A percentile compares a stretch with the other conserved stretches of the same genome.
Conservation (phyloP, 2,329 filamentous ascomycete genomes). For the Fusarium domesticum region DNA sequence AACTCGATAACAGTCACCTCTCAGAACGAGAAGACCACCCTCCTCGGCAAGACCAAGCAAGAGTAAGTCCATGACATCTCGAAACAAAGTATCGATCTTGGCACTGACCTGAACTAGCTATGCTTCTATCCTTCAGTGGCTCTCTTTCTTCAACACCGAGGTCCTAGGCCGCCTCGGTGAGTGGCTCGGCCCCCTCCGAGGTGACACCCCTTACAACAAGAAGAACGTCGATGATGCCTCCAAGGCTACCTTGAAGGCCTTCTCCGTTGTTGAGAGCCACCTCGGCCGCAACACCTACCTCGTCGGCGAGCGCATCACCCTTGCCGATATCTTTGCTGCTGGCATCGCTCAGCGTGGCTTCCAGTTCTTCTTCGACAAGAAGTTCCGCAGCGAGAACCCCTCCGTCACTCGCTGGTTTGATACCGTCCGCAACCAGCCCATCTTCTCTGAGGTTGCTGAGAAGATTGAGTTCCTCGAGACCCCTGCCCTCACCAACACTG, state of each 20-base stretch:
- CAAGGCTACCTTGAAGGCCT: constrained; percentile 64
- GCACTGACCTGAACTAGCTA: constrained; percentile 52
- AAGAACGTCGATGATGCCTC: constrained; percentile 82
- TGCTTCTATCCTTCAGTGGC: constrained; percentile 95
- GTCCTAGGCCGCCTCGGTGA: constrained; percentile 67
- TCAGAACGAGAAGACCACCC: constrained; percentile 99
- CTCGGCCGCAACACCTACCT: constrained; percentile 93
- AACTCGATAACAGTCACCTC: constrained; percentile 71
- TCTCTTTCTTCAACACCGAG: constrained; percentile 95
- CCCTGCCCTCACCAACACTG: constrained; percentile 65
- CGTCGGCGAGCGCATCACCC: constrained; percentile 93
- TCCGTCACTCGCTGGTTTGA: constrained; percentile 91
- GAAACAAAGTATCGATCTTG: neutral
- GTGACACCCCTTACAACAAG: constrained; percentile 91
- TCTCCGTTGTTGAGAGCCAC: constrained; percentile 79
- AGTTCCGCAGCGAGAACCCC: constrained; percentile 79
- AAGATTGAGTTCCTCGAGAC: constrained; percentile 78
- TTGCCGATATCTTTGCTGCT: constrained; percentile 86
- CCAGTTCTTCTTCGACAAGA: constrained; percentile 90
- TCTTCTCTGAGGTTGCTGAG: constrained; percentile 77
- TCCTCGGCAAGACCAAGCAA: constrained; percentile 99
- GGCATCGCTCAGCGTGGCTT: constrained; percentile 82
- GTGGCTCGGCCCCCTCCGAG: constrained; percentile 86
- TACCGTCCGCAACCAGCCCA: constrained; percentile 88
- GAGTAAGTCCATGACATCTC: constrained; percentile 59